These are phyloP conservation scores for Yarrowia galli DNA, from an alignment of 1,139 yeast species.

Conservation along the genomic window DNA sequence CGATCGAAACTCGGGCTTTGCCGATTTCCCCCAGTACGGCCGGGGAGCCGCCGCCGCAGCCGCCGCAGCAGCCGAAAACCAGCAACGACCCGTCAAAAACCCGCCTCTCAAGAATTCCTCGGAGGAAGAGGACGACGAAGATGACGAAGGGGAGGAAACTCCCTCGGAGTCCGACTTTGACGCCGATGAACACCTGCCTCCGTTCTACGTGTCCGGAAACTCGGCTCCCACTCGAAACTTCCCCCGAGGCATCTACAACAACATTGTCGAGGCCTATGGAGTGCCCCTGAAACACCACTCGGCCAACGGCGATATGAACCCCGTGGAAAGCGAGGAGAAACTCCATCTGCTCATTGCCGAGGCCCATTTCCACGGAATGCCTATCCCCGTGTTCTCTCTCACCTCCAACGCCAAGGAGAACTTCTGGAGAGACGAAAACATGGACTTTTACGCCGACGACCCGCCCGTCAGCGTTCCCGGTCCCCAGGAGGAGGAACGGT, in stretches of 20 bases:
- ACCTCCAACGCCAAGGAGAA: conserved; percentile 20
- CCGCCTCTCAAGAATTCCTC: background rate
- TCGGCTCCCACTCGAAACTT: conserved; percentile 34
- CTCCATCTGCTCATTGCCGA: conserved; percentile 12
- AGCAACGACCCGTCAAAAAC: background rate
- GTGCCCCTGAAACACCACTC: conserved; percentile 19
- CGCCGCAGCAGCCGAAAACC: too few relatives aligned
- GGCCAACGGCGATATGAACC: background rate
- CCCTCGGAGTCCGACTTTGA: background rate
- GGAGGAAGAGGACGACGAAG: background rate
- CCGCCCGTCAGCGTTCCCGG: conserved; percentile 33
- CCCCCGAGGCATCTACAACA: conserved; percentile 34
- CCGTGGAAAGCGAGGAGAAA: conserved; percentile 12
- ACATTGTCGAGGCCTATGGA: conserved; percentile 35
- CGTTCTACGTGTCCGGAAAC: conserved; percentile 32
- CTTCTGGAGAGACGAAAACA: conserved; percentile 34
- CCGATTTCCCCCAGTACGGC: conserved; percentile 8
- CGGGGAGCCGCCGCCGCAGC: background rate
- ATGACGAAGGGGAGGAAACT: background rate
- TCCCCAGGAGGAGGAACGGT: conserved; percentile 7
- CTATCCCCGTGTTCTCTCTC: conserved; percentile 26
- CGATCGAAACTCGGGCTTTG: conserved; percentile 30
- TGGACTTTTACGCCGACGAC: conserved; percentile 36
- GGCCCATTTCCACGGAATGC: conserved; percentile 25
- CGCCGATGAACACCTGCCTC: conserved; percentile 6